phyloP scores from a whole-genome alignment of 2,329 filamentous ascomycete genomes.

The Microsporum ferrugineum region DNA sequence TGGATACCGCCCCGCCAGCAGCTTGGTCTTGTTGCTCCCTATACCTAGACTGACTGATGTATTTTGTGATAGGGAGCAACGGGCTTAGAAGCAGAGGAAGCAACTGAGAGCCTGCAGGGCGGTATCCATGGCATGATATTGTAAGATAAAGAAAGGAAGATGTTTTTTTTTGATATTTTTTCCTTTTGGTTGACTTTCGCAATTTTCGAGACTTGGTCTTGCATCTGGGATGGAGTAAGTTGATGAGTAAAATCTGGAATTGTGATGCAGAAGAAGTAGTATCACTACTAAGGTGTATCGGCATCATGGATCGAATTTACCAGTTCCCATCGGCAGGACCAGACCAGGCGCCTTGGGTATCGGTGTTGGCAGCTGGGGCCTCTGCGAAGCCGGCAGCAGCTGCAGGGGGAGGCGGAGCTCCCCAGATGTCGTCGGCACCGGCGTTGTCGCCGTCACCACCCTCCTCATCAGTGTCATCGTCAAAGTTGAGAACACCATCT shows the following conservation, averaged over 20 bases:
- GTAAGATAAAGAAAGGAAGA: background rate
- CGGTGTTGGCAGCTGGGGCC: background rate
- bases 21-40: background rate
- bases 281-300: background rate
- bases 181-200: background rate
- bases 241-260: background rate
- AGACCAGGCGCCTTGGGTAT: background rate
- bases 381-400: background rate
- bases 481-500: slow-evolving; percentile 35
- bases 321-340: background rate
- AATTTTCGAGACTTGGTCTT: background rate
- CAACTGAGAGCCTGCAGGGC: background rate
- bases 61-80: background rate
- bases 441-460: slow-evolving; percentile 12
- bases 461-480: slow-evolving; percentile 44
- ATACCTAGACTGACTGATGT: background rate
- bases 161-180: background rate
- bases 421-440: slow-evolving; percentile 4
- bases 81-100: background rate
- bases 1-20: background rate
- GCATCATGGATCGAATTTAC: background rate
- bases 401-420: background rate
- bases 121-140: background rate
- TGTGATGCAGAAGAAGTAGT: background rate
- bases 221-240: background rate